Evolutionary conservation across 805 yeast genomes (phyloP).

Genomic region (Starmerella bacillaris): DNA sequence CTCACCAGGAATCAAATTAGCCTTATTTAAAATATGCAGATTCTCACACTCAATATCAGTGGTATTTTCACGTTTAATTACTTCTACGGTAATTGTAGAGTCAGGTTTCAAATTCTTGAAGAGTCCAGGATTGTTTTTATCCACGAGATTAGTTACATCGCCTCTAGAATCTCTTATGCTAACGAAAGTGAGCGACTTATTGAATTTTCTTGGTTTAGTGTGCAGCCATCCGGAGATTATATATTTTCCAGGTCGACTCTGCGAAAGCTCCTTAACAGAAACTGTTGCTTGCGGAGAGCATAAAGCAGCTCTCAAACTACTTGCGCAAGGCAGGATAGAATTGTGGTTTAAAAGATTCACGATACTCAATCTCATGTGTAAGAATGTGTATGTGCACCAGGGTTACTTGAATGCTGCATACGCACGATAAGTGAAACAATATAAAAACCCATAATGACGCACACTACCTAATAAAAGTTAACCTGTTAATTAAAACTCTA

Average conservation of each 20-base stretch:
- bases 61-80: slow-evolving; percentile 10
- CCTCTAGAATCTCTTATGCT: slow-evolving; percentile 60
- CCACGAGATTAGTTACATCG: slow-evolving; percentile 39
- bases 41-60: slow-evolving; percentile 39
- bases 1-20: slow-evolving; percentile 51
- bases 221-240: slow-evolving; percentile 54
- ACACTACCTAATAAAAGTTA: too few relatives aligned
- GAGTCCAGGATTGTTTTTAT: slow-evolving; percentile 25
- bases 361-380: too few relatives aligned
- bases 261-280: background rate
- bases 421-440: too few relatives aligned
- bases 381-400: too few relatives aligned
- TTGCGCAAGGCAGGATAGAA: slow-evolving; percentile 3
- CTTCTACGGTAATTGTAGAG: slow-evolving; percentile 53
- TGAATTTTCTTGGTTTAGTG: slow-evolving; percentile 49
- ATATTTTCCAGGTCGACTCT: background rate
- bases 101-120: slow-evolving; percentile 43
- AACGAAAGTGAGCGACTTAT: slow-evolving; percentile 51
- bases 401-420: too few relatives aligned
- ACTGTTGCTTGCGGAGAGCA: slow-evolving; percentile 10
- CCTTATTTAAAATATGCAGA: slow-evolving; percentile 40
- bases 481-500: too few relatives aligned
- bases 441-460: too few relatives aligned
- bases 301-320: slow-evolving; percentile 9
- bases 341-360: too few relatives aligned